Conservation (phyloP, 1,284 basidiomycete genomes). For the Coniferiporia sulphurascens region DNA sequence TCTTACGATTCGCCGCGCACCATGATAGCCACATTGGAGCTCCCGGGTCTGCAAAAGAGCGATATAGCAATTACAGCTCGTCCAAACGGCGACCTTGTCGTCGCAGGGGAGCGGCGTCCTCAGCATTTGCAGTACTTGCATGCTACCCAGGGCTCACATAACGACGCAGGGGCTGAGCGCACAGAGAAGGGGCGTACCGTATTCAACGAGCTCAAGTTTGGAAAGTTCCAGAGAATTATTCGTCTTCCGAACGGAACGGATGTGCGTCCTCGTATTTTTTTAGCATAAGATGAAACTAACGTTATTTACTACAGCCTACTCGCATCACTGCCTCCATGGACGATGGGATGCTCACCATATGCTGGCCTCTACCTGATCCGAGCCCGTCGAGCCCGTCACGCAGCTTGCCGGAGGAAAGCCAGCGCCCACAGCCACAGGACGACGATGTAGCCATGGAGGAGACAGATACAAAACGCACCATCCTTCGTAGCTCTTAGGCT, state of each 20-base stretch:
- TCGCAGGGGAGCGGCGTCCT: slow-evolving; percentile 10
- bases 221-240: slow-evolving; percentile 11
- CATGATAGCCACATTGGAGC: slow-evolving; percentile 13
- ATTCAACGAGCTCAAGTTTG: slow-evolving; percentile 17
- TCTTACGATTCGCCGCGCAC: background rate
- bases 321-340: slow-evolving; percentile 13
- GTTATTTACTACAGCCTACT: background rate
- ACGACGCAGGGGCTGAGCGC: background rate
- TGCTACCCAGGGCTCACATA: background rate
- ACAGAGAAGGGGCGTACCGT: slow-evolving; percentile 4
- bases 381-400: background rate
- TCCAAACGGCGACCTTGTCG: slow-evolving; percentile 13
- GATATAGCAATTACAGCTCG: slow-evolving; percentile 11
- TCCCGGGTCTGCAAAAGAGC: slow-evolving; percentile 12
- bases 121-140: slow-evolving; percentile 7
- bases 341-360: slow-evolving; percentile 15
- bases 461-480: no score
- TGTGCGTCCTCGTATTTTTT: background rate
- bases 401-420: background rate
- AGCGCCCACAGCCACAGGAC: background rate
- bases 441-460: background rate
- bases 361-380: slow-evolving; percentile 10
- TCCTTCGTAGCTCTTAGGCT: no score
- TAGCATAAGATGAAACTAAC: background rate
- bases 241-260: slow-evolving; percentile 14